Evolutionary conservation across 371 early-diverging fungal genomes (phyloP).

Genomic region (Spiromyces aspiralis): DNA sequence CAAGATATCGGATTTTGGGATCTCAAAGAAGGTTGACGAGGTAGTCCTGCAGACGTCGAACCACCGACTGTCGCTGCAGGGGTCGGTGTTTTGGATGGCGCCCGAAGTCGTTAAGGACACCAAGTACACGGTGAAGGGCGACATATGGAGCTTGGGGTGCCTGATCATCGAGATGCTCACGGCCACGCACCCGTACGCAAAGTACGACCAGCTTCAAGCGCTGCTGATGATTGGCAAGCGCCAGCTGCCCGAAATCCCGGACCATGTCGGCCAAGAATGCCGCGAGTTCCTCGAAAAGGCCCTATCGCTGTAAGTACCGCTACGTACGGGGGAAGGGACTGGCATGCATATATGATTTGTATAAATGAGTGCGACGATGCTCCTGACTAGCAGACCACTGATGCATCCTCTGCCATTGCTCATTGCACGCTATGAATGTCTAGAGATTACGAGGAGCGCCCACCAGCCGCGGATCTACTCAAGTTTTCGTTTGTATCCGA

Average conservation of each 20-base stretch:
- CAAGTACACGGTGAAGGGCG: slow-evolving; percentile 90
- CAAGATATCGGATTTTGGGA: slow-evolving; percentile 98
- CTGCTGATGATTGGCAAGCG: slow-evolving; percentile 77
- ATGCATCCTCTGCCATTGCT: neutral
- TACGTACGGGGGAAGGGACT: no score
- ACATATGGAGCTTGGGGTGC: slow-evolving; percentile 96
- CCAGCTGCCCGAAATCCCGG: slow-evolving; percentile 62
- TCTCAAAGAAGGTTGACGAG: slow-evolving; percentile 86
- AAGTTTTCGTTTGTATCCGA: neutral
- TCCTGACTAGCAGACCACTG: no score
- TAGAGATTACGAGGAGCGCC: slow-evolving; percentile 1
- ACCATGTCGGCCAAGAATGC: slow-evolving; percentile 47
- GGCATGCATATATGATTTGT: no score
- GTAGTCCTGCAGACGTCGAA: slow-evolving; percentile 26
- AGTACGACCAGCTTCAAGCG: slow-evolving; percentile 80
- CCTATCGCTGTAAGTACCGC: slow-evolving; percentile 37
- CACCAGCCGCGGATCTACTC: slow-evolving; percentile 1
- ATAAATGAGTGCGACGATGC: no score
- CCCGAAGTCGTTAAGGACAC: slow-evolving; percentile 90
- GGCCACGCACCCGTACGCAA: slow-evolving; percentile 85
- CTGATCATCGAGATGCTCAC: slow-evolving; percentile 94
- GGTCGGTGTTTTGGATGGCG: slow-evolving; percentile 97
- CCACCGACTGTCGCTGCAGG: slow-evolving; percentile 75
- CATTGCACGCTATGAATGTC: neutral
- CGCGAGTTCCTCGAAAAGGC: slow-evolving; percentile 62